Conservation (phyloP, 139 green algal genomes). For the Haematococcus lacustris region DNA sequence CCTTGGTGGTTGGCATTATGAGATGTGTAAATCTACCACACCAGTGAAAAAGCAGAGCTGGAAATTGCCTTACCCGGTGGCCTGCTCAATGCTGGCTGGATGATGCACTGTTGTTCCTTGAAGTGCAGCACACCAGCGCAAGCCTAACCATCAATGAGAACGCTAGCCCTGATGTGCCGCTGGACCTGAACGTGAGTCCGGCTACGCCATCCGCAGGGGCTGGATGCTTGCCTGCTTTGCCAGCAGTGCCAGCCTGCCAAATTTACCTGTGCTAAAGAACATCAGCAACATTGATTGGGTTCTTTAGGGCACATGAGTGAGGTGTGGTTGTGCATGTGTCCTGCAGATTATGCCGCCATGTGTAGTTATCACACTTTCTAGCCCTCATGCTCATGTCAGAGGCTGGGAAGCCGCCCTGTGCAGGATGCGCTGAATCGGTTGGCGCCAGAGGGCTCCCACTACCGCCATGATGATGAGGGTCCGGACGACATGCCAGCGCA, state of each 20-base stretch:
- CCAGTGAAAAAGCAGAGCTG: not conserved
- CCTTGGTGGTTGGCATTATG: not conserved
- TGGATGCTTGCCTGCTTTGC: not conserved
- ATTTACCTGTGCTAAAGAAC: not conserved
- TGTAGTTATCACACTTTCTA: not conserved
- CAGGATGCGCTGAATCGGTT: conserved; percentile 65
- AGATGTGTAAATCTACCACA: not conserved
- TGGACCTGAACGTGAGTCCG: conserved; percentile 53
- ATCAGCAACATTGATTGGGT: not conserved
- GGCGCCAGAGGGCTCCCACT: conserved; percentile 57
- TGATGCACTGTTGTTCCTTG: conserved; percentile 18
- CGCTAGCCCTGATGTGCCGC: conserved; percentile 34
- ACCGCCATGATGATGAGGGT: conserved; percentile 72
- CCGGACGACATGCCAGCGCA: conserved; percentile 76
- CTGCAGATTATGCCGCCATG: not conserved
- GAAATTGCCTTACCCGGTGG: not conserved
- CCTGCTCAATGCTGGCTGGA: not conserved
- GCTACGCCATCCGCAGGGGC: not conserved
- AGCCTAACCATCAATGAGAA: conserved; percentile 67
- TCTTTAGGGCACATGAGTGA: not conserved
- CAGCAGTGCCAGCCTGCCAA: not conserved
- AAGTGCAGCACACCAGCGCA: conserved; percentile 59
- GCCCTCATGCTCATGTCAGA: too few relatives aligned
- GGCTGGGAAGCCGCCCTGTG: not conserved
- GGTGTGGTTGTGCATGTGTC: not conserved